Evolutionary conservation across 495 filamentous ascomycete species (phyloP), one percentile per base, ranked within the genome.

Genomic region (Neurospora sp.): DNA sequence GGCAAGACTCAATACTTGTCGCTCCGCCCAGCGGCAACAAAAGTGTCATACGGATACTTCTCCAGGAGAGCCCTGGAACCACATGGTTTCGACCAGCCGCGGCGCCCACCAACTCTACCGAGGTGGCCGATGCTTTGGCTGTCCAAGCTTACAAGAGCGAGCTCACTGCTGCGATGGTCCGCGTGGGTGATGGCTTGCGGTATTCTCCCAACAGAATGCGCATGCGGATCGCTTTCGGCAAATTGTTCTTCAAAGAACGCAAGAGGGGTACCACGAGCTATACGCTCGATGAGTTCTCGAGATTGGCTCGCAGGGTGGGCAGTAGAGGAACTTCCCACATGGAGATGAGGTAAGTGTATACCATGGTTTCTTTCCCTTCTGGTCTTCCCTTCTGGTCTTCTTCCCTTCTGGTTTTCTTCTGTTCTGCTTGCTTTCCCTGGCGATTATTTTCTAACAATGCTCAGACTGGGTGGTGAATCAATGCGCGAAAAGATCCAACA

Each of bases 191-290:
- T 1, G 69, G 70, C 12, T 40, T 82, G 69, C 46, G 70, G 7
- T 37, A 72, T 9, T 31, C 74, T 9, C 75, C 78, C 5, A 78
- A 75, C 70, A 74, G 74, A 66, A 80, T 82, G 76, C 73, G 72
- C 7, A 81, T 93, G 85, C 84, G 87, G 27, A 83, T 90, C 4
- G 82, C 85, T 40, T 86, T 92, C 59, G 91, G 90, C 0, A 80
- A 82, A 0, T 83, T 89, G 38, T 75, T 85, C 9, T 79, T 92
- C 16, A 79, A 80, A 10, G 75, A 79, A 16, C 91, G 86, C 44
- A 79, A 79, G 14, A 80, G 81, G 27, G 81, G 74, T 14, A 80
- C 81, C 40, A 9, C 48, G 0, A 74, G 77, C 9, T 86, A 87
- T 70, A 77, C 77, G 0, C 85, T 88, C 46, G 77, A 83, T 8